phyloP scores from a whole-genome alignment of 495 filamentous ascomycete species.

The Neurospora cerealis region DNA sequence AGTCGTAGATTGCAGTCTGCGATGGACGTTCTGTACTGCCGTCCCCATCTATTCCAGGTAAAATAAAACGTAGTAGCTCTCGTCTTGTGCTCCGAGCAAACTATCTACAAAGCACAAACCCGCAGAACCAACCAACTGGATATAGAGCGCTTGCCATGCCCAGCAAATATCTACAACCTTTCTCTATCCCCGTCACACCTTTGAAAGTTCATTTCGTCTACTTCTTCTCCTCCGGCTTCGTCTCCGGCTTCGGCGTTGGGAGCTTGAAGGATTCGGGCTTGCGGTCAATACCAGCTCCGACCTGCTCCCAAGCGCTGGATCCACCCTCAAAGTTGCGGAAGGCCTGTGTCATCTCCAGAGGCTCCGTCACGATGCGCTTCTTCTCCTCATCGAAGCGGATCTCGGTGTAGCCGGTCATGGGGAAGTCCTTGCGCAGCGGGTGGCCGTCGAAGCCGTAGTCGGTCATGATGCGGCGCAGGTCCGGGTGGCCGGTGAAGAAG shows the following conservation, averaged over 20 bases:
- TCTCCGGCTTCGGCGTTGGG: constrained; percentile 89
- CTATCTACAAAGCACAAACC: background rate
- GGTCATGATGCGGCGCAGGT: constrained; percentile 97
- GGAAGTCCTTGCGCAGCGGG: constrained; percentile 96
- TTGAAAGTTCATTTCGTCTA: constrained; percentile 26
- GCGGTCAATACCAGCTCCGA: constrained; percentile 69
- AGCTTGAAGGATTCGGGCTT: constrained; percentile 90
- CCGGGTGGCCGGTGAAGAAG: constrained; percentile 91
- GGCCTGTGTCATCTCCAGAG: constrained; percentile 94
- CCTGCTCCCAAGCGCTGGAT: constrained; percentile 75
- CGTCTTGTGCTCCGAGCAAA: background rate
- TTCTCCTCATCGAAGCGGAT: constrained; percentile 98
- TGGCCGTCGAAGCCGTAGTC: constrained; percentile 99
- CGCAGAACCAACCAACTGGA: background rate
- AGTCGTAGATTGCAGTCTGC: background rate
- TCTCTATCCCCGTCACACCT: too few species aligned
- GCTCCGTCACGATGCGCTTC: constrained; percentile 97
- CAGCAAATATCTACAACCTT: constrained; percentile 17
- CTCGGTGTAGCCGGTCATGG: constrained; percentile 96
- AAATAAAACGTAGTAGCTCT: background rate
- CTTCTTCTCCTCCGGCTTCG: constrained; percentile 89
- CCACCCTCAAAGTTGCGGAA: constrained; percentile 97
- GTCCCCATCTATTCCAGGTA: background rate
- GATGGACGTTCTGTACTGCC: background rate
- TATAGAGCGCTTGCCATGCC: constrained; percentile 5